These are phyloP conservation scores for Boletus austroedulis DNA, from an alignment of 1,284 basidiomycete genomes.

Conservation along the genomic window DNA sequence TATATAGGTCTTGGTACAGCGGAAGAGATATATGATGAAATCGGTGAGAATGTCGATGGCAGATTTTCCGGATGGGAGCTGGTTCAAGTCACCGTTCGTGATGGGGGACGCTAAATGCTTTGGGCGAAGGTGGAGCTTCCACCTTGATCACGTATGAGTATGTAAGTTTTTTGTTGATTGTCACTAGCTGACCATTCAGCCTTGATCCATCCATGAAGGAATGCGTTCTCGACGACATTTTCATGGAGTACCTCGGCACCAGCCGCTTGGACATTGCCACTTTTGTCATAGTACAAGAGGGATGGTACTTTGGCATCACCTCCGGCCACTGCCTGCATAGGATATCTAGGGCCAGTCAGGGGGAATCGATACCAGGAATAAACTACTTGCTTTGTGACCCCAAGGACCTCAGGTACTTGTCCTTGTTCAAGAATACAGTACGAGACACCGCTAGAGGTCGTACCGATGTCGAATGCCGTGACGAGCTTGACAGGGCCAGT, in stretches of 20 bases:
- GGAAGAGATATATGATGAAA: constrained; percentile 50
- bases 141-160: constrained; percentile 42
- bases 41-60: constrained; percentile 51
- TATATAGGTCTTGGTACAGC: constrained; percentile 48
- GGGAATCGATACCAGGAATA: no score
- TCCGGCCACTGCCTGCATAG: constrained; percentile 41
- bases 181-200: constrained; percentile 51
- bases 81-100: constrained; percentile 34
- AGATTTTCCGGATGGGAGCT: constrained; percentile 49
- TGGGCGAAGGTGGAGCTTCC: constrained; percentile 55
- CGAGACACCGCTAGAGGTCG: constrained; percentile 51
- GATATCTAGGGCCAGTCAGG: constrained; percentile 43
- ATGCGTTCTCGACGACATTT: constrained; percentile 40
- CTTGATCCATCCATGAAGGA: constrained; percentile 45
- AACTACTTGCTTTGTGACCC: no score
- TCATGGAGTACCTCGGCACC: constrained; percentile 54
- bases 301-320: constrained; percentile 56
- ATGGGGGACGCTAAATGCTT: constrained; percentile 31
- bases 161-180: no score
- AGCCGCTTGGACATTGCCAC: no score
- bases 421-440: no score
- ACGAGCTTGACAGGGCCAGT: no score
- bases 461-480: constrained; percentile 52
- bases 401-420: no score
- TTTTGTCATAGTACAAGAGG: constrained; percentile 51